Evolutionary conservation across 2,329 filamentous ascomycete genomes (phyloP), one percentile per base, ranked within the genome.

Genomic region (Scytalidium sp.): DNA sequence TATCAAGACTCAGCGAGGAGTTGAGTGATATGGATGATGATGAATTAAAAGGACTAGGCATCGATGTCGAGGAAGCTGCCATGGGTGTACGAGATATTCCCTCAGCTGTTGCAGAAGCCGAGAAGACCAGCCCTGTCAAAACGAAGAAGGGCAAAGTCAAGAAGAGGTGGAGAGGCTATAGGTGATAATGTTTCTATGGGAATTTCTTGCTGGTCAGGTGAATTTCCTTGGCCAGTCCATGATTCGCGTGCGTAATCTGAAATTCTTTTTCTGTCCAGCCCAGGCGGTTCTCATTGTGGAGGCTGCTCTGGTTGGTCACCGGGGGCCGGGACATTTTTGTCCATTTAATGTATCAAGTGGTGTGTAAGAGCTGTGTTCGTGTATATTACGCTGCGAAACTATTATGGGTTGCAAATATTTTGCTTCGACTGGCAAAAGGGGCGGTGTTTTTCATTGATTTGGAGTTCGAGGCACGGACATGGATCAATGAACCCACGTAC

Each of bases 1-100:
- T 83, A 57, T 76, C 83, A 23, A 81, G 77, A 13, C 84, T 93
- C 68, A 95, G 89, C 60, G 92, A 96, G 67, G 89, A 93, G 59
- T 76, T 97, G 19, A 95, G 88, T 50, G 93, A 97, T 64, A 84
- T 97, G 65, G 92, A 96, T 60, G 92, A 97, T 56, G 91, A 95
- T 46, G 90, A 93, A 69, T 75, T 96, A 50, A 85, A 88, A 60
- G 89, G 87, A 27, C 72, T 90, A 13, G 57, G 57, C 39, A 70
- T 72, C 13, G 69, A 70, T 21, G 46, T 56, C 19, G 51, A 55
- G 40, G 50, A 46, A 19, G 56, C 43, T 32, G 50, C 17, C 19
- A 52, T 56, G 20, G 44, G 40, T 20, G 42, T 50, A 17, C 44
- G 32, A 19, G 46, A 43, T 32, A 45, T 51, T 11, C 41, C 53